These are phyloP conservation scores for Colletotrichum navitas DNA, from an alignment of 2,329 filamentous ascomycete species.

Conservation along the genomic window DNA sequence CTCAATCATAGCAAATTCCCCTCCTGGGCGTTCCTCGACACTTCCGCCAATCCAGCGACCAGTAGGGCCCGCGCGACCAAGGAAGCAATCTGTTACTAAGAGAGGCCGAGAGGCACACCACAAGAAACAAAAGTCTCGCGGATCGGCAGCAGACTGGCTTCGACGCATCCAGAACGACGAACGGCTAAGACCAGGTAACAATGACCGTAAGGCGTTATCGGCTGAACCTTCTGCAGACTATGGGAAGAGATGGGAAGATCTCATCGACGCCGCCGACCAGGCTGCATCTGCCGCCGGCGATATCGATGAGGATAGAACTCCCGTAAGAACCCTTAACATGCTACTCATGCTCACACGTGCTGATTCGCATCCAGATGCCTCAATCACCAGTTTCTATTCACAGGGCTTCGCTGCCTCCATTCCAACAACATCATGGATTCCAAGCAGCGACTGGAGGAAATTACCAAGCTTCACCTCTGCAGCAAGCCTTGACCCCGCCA, in stretches of 20 bases:
- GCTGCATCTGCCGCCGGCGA: conserved; percentile 90
- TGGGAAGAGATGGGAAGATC: conserved; percentile 94
- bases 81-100: conserved; percentile 90
- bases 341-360: conserved; percentile 1
- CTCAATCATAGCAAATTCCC: conserved; percentile 84
- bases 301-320: conserved; percentile 90
- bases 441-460: conserved; percentile 67
- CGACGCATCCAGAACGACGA: conserved; percentile 70
- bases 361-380: conserved; percentile 62
- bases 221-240: conserved; percentile 85
- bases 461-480: conserved; percentile 90
- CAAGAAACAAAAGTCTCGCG: conserved; percentile 80
- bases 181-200: conserved; percentile 74
- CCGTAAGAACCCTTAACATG: conserved; percentile 66
- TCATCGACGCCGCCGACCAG: conserved; percentile 85
- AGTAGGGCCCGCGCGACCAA: conserved; percentile 77
- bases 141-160: conserved; percentile 76
- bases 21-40: conserved; percentile 88
- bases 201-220: conserved; percentile 86
- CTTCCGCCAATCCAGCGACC: conserved; percentile 85
- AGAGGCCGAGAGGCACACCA: conserved; percentile 81
- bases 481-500: conserved; percentile 90
- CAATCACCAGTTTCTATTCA: conserved; percentile 75
- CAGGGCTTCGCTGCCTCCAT: conserved; percentile 71
- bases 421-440: conserved; percentile 71